A percentile compares a stretch with the other conserved stretches of the same genome.
These are phyloP conservation scores for Hemileccinum rubropunctum DNA, from an alignment of 768 basidiomycete genomes.

Conservation along the genomic window DNA sequence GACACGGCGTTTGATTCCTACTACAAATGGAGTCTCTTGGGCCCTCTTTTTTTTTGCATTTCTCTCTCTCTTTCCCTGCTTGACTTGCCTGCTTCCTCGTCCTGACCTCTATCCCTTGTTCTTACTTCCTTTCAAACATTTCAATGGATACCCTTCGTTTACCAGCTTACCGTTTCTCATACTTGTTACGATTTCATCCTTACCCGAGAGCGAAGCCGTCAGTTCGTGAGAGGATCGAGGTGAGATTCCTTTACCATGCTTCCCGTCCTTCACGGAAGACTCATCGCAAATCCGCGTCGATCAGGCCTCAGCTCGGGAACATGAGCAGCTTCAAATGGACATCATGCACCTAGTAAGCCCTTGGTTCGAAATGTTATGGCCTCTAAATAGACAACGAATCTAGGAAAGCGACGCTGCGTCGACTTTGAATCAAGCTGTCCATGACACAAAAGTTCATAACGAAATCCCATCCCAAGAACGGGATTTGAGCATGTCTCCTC, in stretches of 20 bases:
- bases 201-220: slow-evolving; percentile 25
- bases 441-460: not conserved
- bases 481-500: slow-evolving; percentile 17
- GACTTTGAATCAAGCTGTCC: slow-evolving; percentile 5
- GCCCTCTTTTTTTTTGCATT: slow-evolving; percentile 2
- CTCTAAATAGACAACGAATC: not conserved
- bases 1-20: slow-evolving; percentile 17
- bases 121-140: not conserved
- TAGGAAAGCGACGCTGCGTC: slow-evolving; percentile 10
- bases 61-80: not conserved
- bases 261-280: slow-evolving; percentile 6
- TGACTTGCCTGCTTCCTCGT: slow-evolving; percentile 1
- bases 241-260: slow-evolving; percentile 9
- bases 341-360: not conserved
- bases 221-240: slow-evolving; percentile 25
- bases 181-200: slow-evolving; percentile 29
- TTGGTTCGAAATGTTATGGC: not conserved
- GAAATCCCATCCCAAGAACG: slow-evolving; percentile 4
- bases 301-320: slow-evolving; percentile 11
- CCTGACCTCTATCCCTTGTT: not conserved
- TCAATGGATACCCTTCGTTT: slow-evolving; percentile 17
- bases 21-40: slow-evolving; percentile 11
- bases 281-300: slow-evolving; percentile 1
- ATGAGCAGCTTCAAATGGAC: not conserved
- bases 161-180: slow-evolving; percentile 28